Base-by-base conservation (phyloP, 208 protist species). In the Acanthamoeba triangularis region DNA sequence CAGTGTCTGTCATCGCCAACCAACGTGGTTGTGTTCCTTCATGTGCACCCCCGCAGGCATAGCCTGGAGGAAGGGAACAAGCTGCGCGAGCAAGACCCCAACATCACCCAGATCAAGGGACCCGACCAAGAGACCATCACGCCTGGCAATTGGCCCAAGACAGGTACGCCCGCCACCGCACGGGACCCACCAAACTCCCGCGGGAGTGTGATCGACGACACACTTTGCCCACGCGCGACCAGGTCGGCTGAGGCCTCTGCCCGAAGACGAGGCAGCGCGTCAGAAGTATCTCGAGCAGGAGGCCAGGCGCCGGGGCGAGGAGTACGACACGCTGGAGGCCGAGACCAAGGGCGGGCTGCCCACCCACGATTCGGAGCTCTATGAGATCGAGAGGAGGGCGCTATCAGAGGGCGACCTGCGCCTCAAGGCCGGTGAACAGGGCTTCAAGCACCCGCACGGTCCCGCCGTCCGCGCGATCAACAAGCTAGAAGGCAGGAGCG, bases 351-450 rank as follows among this genome's bases (percentile, higher is more conserved):
- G 41, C 13, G 47, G 35, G 8, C 41, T 85, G 76, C 76, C 76
- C 76, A 28, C 25, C 25, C 1, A 85, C 76, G 30, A 85, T 11
- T 23, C 67, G 33, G 44, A 85, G 76, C 76, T 85, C 25, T 49
- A 85, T 7, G 8, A 85, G 28, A 49, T 11, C 76, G 76, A 85
- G 47, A 49, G 76, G 14, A 85, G 44, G 41, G 76, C 76, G 1
- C 76, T 85, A 41, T 52, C 76, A 28, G 76, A 85, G 44, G 76
- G 76, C 41, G 47, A 85, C 18, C 5, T 56, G 28, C 76, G 76
- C 76, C n/a, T 85, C 30, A 49, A n/a, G 76, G 76, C 76, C 30
- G 76, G 76, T 14, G 76, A 85, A 25, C 76, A 85, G 47, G 76
- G 76, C 25, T 35, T 85, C 44, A 85, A 85, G 76, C 16, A 85